Base-by-base conservation (phyloP, 768 basidiomycete genomes). In the Rhizopogon rudus region DNA sequence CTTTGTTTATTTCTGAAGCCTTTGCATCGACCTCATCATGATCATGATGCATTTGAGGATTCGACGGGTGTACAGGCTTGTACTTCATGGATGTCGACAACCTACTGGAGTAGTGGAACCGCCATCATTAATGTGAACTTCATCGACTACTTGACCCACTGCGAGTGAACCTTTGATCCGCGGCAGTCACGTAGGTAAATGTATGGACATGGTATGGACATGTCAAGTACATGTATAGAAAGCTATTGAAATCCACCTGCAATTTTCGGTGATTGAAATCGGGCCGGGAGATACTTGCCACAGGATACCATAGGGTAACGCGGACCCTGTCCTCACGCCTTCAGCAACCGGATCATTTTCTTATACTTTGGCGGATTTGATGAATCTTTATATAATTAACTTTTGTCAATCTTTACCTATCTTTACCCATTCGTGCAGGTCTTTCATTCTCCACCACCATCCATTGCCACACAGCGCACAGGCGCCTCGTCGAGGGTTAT, bases 331-430 rank as follows among this genome's bases (percentile, higher is more conserved):
- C 45, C 17, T 46, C 31, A 20, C 45, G 5, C 46, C 1, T 49
- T 5, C 46, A 35, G 46, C 33, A 49, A 49, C 46, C 46, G 46
- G 46, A 49, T 35, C 33, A 48, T 35, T 5, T 22, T 49, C 31
- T 48, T n/a, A 3, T 33, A 17, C 45, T 17, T 5, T 20, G 17
- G 14, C 31, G 17, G 40, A 40, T 45, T 57, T 51, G 51, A 56
- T 56, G 25, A 25, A 29, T 31, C 37, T 50, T 57, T 63, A n/a
- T n/a, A n/a, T n/a, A 60, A 58, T 67, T 60, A 55, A 53, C 44
- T 22, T 2, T 16, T 44, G 35, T 37, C 13, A 4, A 48, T 13
- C 12, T 25, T 25, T 25, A 25, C 4, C 3, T 4, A 25, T 25
- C 3, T 54, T 42, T 13, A 25, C 33, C 31, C 35, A 45, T 10